Evolutionary conservation across 2,329 filamentous ascomycete genomes (phyloP), one percentile per base, ranked within the genome.

Genomic region (Dactylellina sp.): DNA sequence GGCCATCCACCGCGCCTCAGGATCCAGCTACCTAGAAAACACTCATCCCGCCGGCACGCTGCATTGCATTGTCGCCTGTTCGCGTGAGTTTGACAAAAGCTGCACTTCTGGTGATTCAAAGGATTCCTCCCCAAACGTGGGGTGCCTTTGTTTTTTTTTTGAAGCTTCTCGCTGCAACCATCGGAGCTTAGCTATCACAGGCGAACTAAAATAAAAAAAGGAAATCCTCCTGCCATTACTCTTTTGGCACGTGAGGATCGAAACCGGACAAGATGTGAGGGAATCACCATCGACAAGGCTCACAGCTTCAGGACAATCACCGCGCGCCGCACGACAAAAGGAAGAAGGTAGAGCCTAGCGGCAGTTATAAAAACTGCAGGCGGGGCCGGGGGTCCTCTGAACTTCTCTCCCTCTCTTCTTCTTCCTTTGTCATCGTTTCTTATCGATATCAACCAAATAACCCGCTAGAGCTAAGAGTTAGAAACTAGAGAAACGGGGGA

Each of bases 21-120:
- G 50, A 55, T 55, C 50, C 35, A 24, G 50, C 35, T 55, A 55
- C 50, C 50, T 55, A 55, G 50, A 32, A 32, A 55, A 55, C 28
- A 22, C 20, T 11, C 49, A n/a, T n/a, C n/a, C n/a, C n/a, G n/a
- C n/a, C n/a, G n/a, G n/a, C n/a, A n/a, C n/a, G n/a, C n/a, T n/a
- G n/a, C n/a, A n/a, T n/a, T 18, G 16, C 50, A 24, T 14, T 24
- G 22, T 40, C 35, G 50, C 35, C 50, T 7, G 46, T 25, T 11
- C 32, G 22, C 12, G 16, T 22, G 49, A 20, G n/a, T 24, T 6
- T 12, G n/a, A 35, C 25, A 16, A 9, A 37, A n/a, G 2, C 37
- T 53, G 52, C 52, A 28, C 52, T 56, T 56, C 16, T 56, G 32
- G 52, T 56, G 7, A 12, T 2, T 24, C 11, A n/a, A 42, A 42